Evolutionary conservation across 2,329 filamentous ascomycete species (phyloP).

Genomic region (Curvularia lunata): DNA sequence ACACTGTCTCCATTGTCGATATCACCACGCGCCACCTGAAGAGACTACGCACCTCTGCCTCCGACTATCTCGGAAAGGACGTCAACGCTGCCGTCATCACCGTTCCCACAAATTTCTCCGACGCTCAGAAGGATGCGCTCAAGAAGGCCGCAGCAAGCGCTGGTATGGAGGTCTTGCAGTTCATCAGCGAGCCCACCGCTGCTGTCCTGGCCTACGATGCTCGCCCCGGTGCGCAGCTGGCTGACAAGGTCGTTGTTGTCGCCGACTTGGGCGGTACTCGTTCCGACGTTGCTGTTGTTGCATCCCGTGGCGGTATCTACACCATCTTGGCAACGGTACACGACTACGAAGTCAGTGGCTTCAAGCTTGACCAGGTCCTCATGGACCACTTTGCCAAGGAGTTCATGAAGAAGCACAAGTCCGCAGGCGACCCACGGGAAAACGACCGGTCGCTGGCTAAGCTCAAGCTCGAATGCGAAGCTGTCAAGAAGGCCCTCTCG

Average conservation of each 20-base stretch:
- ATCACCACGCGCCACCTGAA: constrained; percentile 83
- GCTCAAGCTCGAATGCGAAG: constrained; percentile 88
- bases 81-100: constrained; percentile 96
- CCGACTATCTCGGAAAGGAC: constrained; percentile 89
- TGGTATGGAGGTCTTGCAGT: constrained; percentile 86
- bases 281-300: constrained; percentile 88
- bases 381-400: constrained; percentile 98
- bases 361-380: constrained; percentile 84
- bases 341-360: constrained; percentile 92
- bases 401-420: constrained; percentile 95
- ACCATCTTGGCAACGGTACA: constrained; percentile 91
- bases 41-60: constrained; percentile 80
- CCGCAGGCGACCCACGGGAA: constrained; percentile 73
- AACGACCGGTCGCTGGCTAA: constrained; percentile 86
- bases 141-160: constrained; percentile 78
- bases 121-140: constrained; percentile 84
- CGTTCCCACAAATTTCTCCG: constrained; percentile 89
- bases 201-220: constrained; percentile 92
- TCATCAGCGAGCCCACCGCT: constrained; percentile 89
- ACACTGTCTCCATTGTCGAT: constrained; percentile 78
- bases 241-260: constrained; percentile 90
- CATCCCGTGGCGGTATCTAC: constrained; percentile 94
- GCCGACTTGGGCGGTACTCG: constrained; percentile 92
- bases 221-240: constrained; percentile 71
- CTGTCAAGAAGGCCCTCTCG: constrained; percentile 89